Evolutionary conservation across 2,329 filamentous ascomycete genomes (phyloP), one percentile per base, ranked within the genome.

Genomic region (Colletotrichum sp.): DNA sequence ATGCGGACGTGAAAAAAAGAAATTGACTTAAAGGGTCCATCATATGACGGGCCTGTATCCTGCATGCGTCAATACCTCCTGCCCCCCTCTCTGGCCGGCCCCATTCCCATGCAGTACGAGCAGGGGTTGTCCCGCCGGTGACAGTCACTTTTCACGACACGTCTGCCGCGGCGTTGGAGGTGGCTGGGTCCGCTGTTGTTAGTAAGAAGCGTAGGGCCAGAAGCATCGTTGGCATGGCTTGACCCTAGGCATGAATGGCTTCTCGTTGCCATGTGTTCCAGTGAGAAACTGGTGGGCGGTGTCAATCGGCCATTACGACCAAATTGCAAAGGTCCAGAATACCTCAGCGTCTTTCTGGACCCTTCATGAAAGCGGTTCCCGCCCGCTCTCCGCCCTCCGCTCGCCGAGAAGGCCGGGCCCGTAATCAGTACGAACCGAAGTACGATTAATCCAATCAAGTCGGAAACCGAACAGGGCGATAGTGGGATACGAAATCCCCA

Each of bases 51-150:
- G 22, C 68, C 48, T 73, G 39, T 72, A 57, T 52, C 71, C 71
- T 59, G 44, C 64, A 75, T 65, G 64, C 73, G 39, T 68, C 70
- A 52, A 75, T 73, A 60, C 59, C 34, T 71, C 73, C 59, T 65
- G 15, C 32, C 34, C 59, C 59, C 66, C 39, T 67, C 67, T 68
- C 44, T 55, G 16, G 19, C 34, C 12, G 27, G 8, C 34, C 36
- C 70, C 39, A 68, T 75, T 64, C 30, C 44, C 48, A 59, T 68
- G 57, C 59, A 72, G 36, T 15, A 48, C 32, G 16, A 32, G 28
- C 73, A 73, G 28, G 73, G 70, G 27, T n/a, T 25, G 13, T 55
- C 19, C 32, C 59, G 19, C 57, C 34, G 36, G 66, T 12, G 36
- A 61, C 64, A 67, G 19, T 59, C 64, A 52, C 25, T 28, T 55